Conservation (phyloP, 257 asterid genomes). For the Solanum boliviense region DNA sequence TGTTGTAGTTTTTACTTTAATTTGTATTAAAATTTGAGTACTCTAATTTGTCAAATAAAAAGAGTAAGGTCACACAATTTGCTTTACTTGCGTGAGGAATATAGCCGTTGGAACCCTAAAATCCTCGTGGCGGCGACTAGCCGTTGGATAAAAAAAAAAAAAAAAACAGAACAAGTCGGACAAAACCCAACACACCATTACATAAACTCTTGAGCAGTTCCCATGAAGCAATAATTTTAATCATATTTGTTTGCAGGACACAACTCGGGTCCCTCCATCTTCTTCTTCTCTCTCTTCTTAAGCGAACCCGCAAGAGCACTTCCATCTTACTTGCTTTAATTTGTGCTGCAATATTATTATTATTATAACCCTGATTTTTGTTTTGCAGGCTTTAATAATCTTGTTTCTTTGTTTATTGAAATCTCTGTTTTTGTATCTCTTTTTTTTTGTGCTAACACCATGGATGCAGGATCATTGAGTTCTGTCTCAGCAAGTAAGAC, state of each 20-base stretch:
- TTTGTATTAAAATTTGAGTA: background rate
- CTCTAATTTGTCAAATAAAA: background rate
- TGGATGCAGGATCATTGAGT: constrained; percentile 8
- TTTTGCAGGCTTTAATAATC: background rate
- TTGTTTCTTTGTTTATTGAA: background rate
- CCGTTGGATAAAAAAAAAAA: background rate
- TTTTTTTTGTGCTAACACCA: background rate
- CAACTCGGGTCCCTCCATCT: background rate
- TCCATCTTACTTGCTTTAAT: background rate
- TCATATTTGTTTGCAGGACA: background rate
- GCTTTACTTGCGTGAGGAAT: background rate
- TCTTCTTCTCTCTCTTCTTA: background rate
- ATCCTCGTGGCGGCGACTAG: background rate
- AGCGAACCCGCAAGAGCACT: background rate
- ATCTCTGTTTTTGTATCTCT: background rate
- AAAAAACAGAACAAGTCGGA: background rate
- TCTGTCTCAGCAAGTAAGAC: background rate
- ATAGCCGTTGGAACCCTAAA: background rate
- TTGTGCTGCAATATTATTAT: background rate
- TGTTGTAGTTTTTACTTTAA: background rate
- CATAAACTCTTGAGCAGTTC: background rate
- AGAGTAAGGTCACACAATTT: background rate
- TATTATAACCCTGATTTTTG: background rate
- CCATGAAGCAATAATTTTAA: background rate
- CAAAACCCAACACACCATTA: background rate